Conservation (phyloP, 2,329 filamentous ascomycete species). For the Neopestalotiopsis clavispora region DNA sequence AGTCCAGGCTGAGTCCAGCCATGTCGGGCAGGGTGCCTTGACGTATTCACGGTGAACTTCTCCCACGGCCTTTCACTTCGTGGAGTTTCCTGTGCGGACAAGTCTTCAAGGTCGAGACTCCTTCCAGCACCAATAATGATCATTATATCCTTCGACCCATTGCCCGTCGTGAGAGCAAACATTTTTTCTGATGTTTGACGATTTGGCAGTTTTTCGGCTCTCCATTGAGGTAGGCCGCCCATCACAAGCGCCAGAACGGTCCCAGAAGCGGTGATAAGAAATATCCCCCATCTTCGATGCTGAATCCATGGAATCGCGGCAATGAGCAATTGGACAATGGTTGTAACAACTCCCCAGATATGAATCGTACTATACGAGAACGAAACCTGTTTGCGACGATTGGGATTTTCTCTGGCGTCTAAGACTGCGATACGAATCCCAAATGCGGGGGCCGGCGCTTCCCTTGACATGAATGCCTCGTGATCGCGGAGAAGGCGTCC, state of each 20-base stretch:
- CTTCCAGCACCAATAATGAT: slow-evolving; percentile 17
- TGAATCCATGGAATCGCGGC: slow-evolving; percentile 22
- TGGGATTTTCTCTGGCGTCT: not conserved
- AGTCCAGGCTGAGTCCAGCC: not conserved
- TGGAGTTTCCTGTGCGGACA: not conserved
- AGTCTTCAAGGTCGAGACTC: slow-evolving; percentile 22
- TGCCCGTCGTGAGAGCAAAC: slow-evolving; percentile 21
- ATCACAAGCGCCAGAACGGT: slow-evolving; percentile 19
- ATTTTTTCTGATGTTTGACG: slow-evolving; percentile 13
- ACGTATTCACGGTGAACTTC: not conserved
- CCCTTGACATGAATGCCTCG: not conserved
- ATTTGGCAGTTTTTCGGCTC: slow-evolving; percentile 25
- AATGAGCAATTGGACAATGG: slow-evolving; percentile 21
- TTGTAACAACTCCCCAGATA: slow-evolving; percentile 15
- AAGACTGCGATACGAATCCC: slow-evolving; percentile 5
- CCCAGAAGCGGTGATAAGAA: slow-evolving; percentile 20
- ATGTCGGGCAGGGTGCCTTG: not conserved
- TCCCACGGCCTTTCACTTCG: not conserved
- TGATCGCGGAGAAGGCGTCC: slow-evolving; percentile 21
- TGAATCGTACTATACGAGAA: not conserved
- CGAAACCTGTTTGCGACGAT: not conserved
- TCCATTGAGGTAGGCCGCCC: slow-evolving; percentile 26
- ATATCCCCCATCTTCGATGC: slow-evolving; percentile 23
- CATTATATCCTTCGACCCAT: slow-evolving; percentile 24
- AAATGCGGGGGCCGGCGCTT: not conserved